These are phyloP conservation scores for Parietichytrium sp. DNA, from an alignment of 108 stramenopile species.

Conservation along the genomic window DNA sequence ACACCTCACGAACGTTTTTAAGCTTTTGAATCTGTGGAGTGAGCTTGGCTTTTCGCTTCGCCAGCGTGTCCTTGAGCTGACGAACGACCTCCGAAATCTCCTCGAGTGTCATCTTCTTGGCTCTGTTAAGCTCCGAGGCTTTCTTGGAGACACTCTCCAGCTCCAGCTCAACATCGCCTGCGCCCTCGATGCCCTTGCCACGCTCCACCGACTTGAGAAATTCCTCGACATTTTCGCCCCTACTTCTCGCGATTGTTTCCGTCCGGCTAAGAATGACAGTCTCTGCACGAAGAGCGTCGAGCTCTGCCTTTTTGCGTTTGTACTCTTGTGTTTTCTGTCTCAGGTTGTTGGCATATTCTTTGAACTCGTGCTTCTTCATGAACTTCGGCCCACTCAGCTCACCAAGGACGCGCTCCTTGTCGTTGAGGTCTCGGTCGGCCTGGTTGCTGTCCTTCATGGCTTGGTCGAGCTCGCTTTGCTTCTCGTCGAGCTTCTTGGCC, in stretches of 20 bases:
- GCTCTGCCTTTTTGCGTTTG: slow-evolving; percentile 49
- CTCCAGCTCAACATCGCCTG: slow-evolving; percentile 56
- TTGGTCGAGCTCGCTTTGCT: slow-evolving; percentile 56
- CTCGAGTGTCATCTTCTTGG: slow-evolving; percentile 67
- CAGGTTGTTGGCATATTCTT: slow-evolving; percentile 49
- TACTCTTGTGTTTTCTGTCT: slow-evolving; percentile 54
- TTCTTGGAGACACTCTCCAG: slow-evolving; percentile 65
- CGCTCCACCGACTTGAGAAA: slow-evolving; percentile 65
- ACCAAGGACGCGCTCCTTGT: slow-evolving; percentile 43
- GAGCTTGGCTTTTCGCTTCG: slow-evolving; percentile 59
- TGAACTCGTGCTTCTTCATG: slow-evolving; percentile 50
- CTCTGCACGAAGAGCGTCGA: slow-evolving; percentile 50
- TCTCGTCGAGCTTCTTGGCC: slow-evolving; percentile 50
- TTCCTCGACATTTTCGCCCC: slow-evolving; percentile 63
- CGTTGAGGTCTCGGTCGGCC: slow-evolving; percentile 48
- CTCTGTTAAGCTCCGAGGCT: slow-evolving; percentile 63
- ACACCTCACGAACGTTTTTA: slow-evolving; percentile 54
- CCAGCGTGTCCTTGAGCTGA: slow-evolving; percentile 61
- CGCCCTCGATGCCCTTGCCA: slow-evolving; percentile 69
- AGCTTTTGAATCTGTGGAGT: slow-evolving; percentile 64
- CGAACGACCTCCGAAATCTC: slow-evolving; percentile 70
- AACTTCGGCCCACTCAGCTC: not conserved
- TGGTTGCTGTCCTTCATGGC: slow-evolving; percentile 46
- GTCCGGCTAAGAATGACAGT: slow-evolving; percentile 58
- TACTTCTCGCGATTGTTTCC: slow-evolving; percentile 51